Evolutionary conservation across 371 early-diverging fungal genomes (phyloP).

Genomic region (Mucor plumbeus): DNA sequence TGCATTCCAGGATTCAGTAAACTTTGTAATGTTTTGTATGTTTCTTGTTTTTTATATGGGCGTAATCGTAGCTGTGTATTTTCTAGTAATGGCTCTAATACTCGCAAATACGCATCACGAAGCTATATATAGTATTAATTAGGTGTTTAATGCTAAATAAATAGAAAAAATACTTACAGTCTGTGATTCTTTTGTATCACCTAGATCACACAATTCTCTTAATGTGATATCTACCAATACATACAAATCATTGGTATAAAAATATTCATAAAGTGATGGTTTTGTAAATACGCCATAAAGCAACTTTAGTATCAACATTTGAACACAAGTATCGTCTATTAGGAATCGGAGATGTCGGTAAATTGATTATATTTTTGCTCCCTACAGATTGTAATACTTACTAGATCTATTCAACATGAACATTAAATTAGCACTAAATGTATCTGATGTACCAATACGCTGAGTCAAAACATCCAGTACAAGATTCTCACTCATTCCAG

Average conservation of each 20-base stretch:
- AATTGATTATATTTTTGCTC: not conserved
- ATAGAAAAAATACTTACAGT: constrained; percentile 34
- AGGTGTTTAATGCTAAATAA: not conserved
- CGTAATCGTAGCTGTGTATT: constrained; percentile 62
- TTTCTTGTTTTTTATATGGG: constrained; percentile 61
- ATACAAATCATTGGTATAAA: constrained; percentile 89
- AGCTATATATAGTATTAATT: constrained; percentile 41
- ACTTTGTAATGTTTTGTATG: constrained; percentile 45
- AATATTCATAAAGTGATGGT: constrained; percentile 64
- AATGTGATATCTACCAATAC: constrained; percentile 85
- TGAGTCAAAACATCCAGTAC: constrained; percentile 61
- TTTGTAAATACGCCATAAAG: constrained; percentile 70
- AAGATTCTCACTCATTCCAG: constrained; percentile 48
- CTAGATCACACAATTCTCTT: constrained; percentile 76
- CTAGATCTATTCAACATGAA: constrained; percentile 87
- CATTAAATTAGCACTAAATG: constrained; percentile 82
- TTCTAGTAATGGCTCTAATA: constrained; percentile 73
- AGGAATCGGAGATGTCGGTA: not conserved
- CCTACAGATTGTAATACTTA: constrained; percentile 32
- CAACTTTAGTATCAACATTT: constrained; percentile 74
- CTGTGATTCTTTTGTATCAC: constrained; percentile 69
- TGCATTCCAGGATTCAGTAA: constrained; percentile 46
- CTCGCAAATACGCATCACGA: constrained; percentile 76
- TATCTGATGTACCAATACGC: constrained; percentile 72
- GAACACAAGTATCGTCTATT: constrained; percentile 69